A percentile compares a stretch with the other conserved stretches of the same genome.
Conservation (phyloP, 345 rosid species). For the Salix viminalis region DNA sequence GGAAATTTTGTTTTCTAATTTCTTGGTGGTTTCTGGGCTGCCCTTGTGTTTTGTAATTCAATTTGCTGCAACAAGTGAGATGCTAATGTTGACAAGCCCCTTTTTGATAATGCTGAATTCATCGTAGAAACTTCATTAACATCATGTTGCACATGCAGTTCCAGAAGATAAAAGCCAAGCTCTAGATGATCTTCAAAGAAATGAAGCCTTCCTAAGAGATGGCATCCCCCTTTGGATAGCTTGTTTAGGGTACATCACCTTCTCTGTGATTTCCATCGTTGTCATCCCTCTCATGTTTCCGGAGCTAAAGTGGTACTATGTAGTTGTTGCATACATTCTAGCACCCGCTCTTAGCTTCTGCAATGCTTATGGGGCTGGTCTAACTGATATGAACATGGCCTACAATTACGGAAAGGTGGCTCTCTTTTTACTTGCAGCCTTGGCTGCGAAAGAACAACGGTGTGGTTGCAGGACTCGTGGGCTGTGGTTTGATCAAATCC, state of each 20-base stretch:
- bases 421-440: conserved; percentile 73
- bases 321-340: conserved; percentile 74
- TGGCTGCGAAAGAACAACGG: conserved; percentile 60
- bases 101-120: background rate
- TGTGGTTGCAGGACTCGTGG: conserved; percentile 82
- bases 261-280: conserved; percentile 66
- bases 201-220: conserved; percentile 69
- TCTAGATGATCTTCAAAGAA: conserved; percentile 36
- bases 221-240: conserved; percentile 79
- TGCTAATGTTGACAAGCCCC: background rate
- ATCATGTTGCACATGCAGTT: conserved; percentile 22
- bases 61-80: too few relatives aligned
- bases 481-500: conserved; percentile 85
- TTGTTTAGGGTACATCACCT: conserved; percentile 55
- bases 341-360: conserved; percentile 93
- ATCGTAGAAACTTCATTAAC: background rate
- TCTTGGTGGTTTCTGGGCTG: background rate
- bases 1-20: background rate
- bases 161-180: conserved; percentile 22
- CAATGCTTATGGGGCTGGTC: conserved; percentile 93
- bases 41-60: background rate
- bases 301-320: conserved; percentile 81
- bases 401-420: conserved; percentile 91
- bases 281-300: conserved; percentile 81
- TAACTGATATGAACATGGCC: conserved; percentile 97